Percentiles rank a stretch among this genome's conserved stretches.
Evolutionary conservation across 2,329 filamentous ascomycete species (phyloP).

Genomic region (Didymella pinodella): DNA sequence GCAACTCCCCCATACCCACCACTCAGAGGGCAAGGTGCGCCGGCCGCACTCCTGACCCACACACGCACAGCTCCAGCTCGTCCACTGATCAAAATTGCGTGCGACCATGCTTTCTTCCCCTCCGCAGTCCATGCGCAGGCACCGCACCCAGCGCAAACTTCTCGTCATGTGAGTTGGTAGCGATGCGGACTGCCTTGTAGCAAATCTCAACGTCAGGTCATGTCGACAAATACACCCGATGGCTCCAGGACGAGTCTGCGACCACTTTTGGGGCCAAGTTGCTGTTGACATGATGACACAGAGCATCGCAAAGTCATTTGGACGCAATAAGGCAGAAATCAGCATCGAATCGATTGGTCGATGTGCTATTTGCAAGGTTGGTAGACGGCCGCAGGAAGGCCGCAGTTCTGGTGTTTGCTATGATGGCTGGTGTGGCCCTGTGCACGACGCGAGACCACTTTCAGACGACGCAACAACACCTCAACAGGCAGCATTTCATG

Average conservation of each 20-base stretch:
- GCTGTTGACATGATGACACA: constrained; percentile 29
- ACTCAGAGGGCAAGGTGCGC: constrained; percentile 35
- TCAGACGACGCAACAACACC: constrained; percentile 41
- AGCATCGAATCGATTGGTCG: constrained; percentile 41
- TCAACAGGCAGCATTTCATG: constrained; percentile 27
- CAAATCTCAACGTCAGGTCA: constrained; percentile 52
- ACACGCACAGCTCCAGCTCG: constrained; percentile 46
- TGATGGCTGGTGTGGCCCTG: constrained; percentile 44
- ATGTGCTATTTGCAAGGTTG: constrained; percentile 43
- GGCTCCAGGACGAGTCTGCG: constrained; percentile 17
- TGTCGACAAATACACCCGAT: constrained; percentile 23
- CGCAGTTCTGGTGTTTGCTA: constrained; percentile 46
- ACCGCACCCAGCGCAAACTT: constrained; percentile 50
- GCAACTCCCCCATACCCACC: constrained; percentile 28
- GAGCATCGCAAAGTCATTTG: constrained; percentile 29
- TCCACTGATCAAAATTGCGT: constrained; percentile 53
- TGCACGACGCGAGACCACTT: constrained; percentile 41
- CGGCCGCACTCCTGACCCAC: constrained; percentile 46
- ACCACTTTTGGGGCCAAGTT: constrained; percentile 30
- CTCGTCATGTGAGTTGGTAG: constrained; percentile 51
- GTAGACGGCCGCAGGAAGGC: constrained; percentile 41
- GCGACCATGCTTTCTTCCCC: constrained; percentile 43
- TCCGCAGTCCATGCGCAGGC: constrained; percentile 45
- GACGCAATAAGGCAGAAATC: constrained; percentile 31
- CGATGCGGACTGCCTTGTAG: constrained; percentile 49